These are phyloP conservation scores for Rutstroemia sp. DNA, from an alignment of 2,329 filamentous ascomycete genomes.

Conservation along the genomic window DNA sequence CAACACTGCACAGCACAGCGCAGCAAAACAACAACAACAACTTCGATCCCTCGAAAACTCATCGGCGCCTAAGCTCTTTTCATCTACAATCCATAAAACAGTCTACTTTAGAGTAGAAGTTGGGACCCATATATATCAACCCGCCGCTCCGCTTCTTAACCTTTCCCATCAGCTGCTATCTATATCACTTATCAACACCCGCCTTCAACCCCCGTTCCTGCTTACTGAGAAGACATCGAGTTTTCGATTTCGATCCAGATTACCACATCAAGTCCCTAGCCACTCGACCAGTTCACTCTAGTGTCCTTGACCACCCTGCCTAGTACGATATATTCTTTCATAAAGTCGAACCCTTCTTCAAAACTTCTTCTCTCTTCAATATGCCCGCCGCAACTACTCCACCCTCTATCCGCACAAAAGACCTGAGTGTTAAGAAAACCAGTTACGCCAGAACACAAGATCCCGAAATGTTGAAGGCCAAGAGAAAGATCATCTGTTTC, in stretches of 20 bases:
- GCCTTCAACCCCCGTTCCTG: background rate
- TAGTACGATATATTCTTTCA: background rate
- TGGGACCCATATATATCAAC: background rate
- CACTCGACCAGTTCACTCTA: background rate
- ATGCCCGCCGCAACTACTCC: slow-evolving; percentile 36
- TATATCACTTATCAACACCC: background rate
- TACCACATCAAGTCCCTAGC: background rate
- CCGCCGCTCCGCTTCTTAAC: background rate
- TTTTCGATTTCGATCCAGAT: background rate
- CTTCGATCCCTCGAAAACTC: background rate
- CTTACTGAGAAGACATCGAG: background rate
- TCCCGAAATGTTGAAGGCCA: slow-evolving; percentile 32
- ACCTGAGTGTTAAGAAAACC: slow-evolving; percentile 21
- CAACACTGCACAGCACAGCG: background rate
- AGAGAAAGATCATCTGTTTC: slow-evolving; percentile 51
- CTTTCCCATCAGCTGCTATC: background rate
- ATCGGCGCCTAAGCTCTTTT: background rate
- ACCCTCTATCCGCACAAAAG: slow-evolving; percentile 28
- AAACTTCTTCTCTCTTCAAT: slow-evolving; percentile 15
- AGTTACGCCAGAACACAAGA: slow-evolving; percentile 22
- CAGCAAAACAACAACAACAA: too few species aligned
- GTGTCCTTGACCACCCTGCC: background rate
- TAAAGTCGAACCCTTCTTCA: background rate
- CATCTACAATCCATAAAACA: background rate
- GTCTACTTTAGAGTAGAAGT: background rate